phyloP scores from a whole-genome alignment of 2,329 filamentous ascomycete genomes.

The Lachnellula cervina region DNA sequence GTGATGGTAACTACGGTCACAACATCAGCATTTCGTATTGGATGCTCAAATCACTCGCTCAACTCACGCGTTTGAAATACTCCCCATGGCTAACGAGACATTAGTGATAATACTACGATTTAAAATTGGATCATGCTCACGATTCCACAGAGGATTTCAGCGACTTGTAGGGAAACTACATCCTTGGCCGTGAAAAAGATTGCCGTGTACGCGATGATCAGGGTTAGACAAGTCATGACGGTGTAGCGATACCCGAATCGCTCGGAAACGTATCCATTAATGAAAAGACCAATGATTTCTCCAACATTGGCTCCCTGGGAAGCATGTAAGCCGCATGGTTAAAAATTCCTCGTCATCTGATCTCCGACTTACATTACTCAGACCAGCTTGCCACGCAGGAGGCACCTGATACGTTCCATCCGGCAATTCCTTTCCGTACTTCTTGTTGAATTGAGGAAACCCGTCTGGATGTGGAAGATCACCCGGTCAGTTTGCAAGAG shows the following conservation, averaged over 20 bases:
- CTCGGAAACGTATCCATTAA: conserved; percentile 46
- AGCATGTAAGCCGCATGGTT: conserved; percentile 1
- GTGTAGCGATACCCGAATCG: conserved; percentile 48
- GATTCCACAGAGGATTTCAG: conserved; percentile 46
- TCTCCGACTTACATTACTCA: conserved; percentile 26
- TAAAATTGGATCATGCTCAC: conserved; percentile 19
- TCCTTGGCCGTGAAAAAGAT: conserved; percentile 48
- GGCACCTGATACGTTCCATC: conserved; percentile 33
- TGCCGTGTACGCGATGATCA: conserved; percentile 43
- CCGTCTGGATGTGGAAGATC: conserved; percentile 7
- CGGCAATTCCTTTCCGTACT: conserved; percentile 31
- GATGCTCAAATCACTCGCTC: not conserved
- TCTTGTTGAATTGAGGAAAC: conserved; percentile 32
- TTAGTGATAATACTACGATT: conserved; percentile 2
- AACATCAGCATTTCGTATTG: not conserved
- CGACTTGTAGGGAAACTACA: conserved; percentile 42
- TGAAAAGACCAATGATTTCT: conserved; percentile 45
- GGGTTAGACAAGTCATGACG: conserved; percentile 41
- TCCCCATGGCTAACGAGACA: conserved; percentile 35
- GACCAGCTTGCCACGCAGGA: conserved; percentile 33
- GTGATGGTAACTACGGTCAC: conserved; percentile 27
- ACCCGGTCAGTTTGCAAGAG: not conserved
- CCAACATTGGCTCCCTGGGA: conserved; percentile 29
- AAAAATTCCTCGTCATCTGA: not conserved
- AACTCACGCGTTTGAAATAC: conserved; percentile 42